Evolutionary conservation across 2,329 filamentous ascomycete species (phyloP).

Genomic region (Penicillium sp.): DNA sequence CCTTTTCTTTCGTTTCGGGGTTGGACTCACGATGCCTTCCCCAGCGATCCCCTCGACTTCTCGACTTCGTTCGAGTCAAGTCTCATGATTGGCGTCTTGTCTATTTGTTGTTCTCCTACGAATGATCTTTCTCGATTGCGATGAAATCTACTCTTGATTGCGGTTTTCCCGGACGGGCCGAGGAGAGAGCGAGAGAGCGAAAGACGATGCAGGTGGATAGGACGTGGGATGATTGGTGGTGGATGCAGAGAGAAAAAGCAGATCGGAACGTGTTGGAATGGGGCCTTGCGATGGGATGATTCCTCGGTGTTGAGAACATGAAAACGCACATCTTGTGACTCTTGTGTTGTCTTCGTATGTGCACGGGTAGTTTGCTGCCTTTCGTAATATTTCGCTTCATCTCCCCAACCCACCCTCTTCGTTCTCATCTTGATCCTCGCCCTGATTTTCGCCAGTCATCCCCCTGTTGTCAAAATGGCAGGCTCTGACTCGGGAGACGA

Average conservation of each 20-base stretch:
- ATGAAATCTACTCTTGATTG: slow-evolving; percentile 30
- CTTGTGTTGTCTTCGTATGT: not conserved
- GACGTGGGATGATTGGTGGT: slow-evolving; percentile 29
- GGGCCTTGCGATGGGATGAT: slow-evolving; percentile 20
- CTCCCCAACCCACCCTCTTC: slow-evolving; percentile 1
- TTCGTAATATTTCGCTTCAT: not conserved
- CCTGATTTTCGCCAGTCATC: no score
- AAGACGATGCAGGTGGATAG: slow-evolving; percentile 21
- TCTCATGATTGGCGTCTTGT: slow-evolving; percentile 45
- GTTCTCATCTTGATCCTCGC: slow-evolving; percentile 1
- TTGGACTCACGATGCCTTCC: slow-evolving; percentile 39
- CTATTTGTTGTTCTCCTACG: slow-evolving; percentile 36
- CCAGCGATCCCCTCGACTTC: slow-evolving; percentile 30
- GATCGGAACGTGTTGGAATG: slow-evolving; percentile 21
- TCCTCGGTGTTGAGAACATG: slow-evolving; percentile 26
- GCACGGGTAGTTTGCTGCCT: not conserved
- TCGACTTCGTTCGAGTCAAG: slow-evolving; percentile 31
- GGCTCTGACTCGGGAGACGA: slow-evolving; percentile 55
- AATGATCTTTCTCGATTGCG: slow-evolving; percentile 36
- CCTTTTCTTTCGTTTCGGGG: slow-evolving; percentile 9
- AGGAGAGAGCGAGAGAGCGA: slow-evolving; percentile 36
- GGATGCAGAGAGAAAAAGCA: slow-evolving; percentile 25
- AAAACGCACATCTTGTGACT: slow-evolving; percentile 22
- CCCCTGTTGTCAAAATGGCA: slow-evolving; percentile 49
- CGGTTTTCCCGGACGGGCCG: slow-evolving; percentile 30